Conservation (phyloP, 2,329 filamentous ascomycete genomes). For the Xylaria sp. region DNA sequence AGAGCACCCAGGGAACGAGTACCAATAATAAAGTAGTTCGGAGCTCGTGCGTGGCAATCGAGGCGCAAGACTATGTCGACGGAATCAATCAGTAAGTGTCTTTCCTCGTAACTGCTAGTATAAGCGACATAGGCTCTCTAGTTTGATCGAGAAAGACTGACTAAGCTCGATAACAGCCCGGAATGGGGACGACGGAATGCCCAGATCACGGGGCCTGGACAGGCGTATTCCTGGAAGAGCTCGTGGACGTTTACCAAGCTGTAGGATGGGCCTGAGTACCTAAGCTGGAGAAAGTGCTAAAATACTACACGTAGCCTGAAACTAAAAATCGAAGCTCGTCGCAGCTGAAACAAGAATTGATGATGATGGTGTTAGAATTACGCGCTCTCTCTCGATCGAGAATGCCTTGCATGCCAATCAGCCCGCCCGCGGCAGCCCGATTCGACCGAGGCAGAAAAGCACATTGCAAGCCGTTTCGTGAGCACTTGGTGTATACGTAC, state of each 20-base stretch:
- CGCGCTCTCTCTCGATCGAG: neutral
- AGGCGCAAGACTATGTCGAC: conserved; percentile 82
- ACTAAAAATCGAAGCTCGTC: neutral
- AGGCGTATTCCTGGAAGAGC: conserved; percentile 57
- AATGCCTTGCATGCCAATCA: neutral
- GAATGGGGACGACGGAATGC: conserved; percentile 56
- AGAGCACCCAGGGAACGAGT: conserved; percentile 67
- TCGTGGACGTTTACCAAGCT: conserved; percentile 57
- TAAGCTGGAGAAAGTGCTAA: neutral
- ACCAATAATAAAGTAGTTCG: conserved; percentile 60
- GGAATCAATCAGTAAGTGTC: conserved; percentile 73
- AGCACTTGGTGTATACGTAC: neutral
- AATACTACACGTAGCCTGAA: neutral
- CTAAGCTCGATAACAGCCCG: conserved; percentile 49
- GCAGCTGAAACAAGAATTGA: conserved; percentile 28
- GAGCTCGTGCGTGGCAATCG: conserved; percentile 79
- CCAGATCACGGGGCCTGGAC: conserved; percentile 56
- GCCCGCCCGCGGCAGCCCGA: neutral
- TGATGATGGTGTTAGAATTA: neutral
- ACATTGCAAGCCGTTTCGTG: neutral
- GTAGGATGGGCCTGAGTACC: conserved; percentile 12
- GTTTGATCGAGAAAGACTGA: conserved; percentile 33
- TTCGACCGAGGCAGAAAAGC: neutral
- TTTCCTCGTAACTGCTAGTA: neutral
- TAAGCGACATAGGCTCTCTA: conserved; percentile 4